Percentiles rank a stretch among this genome's conserved stretches.
Conservation (phyloP, 352 stramenopile species). For the Poterioochromonas sp. region DNA sequence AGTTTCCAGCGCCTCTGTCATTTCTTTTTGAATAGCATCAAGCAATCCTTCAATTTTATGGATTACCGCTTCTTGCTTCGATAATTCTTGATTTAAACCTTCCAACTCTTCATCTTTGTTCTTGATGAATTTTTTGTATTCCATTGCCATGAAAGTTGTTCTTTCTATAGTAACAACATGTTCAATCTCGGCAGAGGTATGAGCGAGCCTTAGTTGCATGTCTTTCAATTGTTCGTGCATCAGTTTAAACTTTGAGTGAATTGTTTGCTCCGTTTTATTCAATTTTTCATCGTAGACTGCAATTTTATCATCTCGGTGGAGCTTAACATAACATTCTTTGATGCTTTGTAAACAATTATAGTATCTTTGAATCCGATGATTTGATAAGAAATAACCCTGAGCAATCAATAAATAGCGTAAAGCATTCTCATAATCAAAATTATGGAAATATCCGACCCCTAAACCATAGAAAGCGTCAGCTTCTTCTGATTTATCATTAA, state of each 20-base stretch:
- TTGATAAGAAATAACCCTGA: conserved; percentile 34
- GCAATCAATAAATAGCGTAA: conserved; percentile 36
- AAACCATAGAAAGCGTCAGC: conserved; percentile 44
- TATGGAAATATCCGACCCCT: conserved; percentile 44
- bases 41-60: conserved; percentile 39
- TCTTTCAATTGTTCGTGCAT: conserved; percentile 38
- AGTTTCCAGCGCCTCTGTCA: conserved; percentile 44
- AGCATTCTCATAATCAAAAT: conserved; percentile 44
- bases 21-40: conserved; percentile 42
- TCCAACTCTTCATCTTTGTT: conserved; percentile 34
- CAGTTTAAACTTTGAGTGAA: conserved; percentile 34
- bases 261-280: conserved; percentile 33
- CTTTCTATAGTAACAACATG: conserved; percentile 40
- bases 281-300: conserved; percentile 37
- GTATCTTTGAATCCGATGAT: conserved; percentile 34
- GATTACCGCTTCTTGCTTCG: conserved; percentile 36
- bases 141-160: conserved; percentile 36
- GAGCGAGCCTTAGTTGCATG: conserved; percentile 33
- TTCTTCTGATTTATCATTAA: conserved; percentile 36
- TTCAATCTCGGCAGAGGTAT: conserved; percentile 38
- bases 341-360: conserved; percentile 32
- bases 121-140: conserved; percentile 39
- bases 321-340: conserved; percentile 39
- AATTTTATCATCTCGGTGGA: conserved; percentile 37
- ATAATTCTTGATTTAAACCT: not conserved